Base-by-base conservation (phyloP, 768 basidiomycete genomes). In the Suillus cothurnatus region DNA sequence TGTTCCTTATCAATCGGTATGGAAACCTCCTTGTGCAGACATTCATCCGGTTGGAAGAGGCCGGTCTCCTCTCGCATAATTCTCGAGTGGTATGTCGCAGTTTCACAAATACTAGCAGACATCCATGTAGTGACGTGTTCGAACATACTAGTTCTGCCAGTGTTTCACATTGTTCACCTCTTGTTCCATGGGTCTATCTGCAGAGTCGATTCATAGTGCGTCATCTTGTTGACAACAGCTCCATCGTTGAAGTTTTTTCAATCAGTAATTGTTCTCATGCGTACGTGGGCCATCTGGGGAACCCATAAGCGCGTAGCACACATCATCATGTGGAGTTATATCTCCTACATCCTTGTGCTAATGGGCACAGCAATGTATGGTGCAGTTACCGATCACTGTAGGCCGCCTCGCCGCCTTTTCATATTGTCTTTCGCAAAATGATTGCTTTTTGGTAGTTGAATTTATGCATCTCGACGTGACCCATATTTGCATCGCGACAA, bases 201-300 rank as follows among this genome's bases (percentile, higher is more conserved):
- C 69, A 11, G 71, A 74, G 45, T 64, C 73, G 0, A 67, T 74
- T 23, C 71, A 72, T 11, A 59, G 72, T 73, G 45, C 67, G 72
- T 67, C 17, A 4, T 4, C 5, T 17, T 45, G 31, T 45, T 2
- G 21, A 38, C 3, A 32, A 15, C 2, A 4, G 14, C 23, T 7
- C 6, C 12, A 11, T 52, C 23, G 14, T n/a, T 41, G 59, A n/a
- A 64, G 12, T 1, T 7, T 17, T 0, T 23, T 15, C n/a, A 21
- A 28, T 2, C 32, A 76, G 74, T 75, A n/a, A 60, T 75, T 45
- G 69, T 75, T 6, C 64, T 64, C 15, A 61, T 75, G 56, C 70
- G 74, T 3, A 64, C 70, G 9, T 73, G 72, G 55, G 75, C 72
- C 23, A 68, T 75, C 38, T 45, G 69, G 61, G 61, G 70, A 45